Base-by-base conservation (phyloP, 805 yeast species). In the Candida piceae region DNA sequence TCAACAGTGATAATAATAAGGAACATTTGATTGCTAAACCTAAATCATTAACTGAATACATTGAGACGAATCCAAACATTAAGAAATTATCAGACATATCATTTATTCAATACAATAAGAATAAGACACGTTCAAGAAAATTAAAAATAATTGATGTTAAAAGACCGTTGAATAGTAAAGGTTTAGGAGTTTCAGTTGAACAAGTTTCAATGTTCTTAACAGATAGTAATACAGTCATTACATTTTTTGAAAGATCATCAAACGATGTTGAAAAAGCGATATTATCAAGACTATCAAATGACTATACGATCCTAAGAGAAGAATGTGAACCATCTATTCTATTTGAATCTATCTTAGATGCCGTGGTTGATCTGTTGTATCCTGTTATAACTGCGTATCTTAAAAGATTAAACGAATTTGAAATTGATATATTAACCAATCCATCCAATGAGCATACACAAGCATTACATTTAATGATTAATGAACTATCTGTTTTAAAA, bases 211-310 rank as follows among this genome's bases (percentile, higher is more conserved):
- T 76, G 32, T 77, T 70, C 41, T 40, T 77, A 13, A 57, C 69
- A 13, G 53, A 60, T 6, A 62, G 68, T 32, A 63, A 67, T 30
- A 67, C 76, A 0, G 70, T 77, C 10, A 64, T 77, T 4, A 66
- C 81, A 0, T 73, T 77, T 44, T 76, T 77, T 49, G 83, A 77
- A 48, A 69, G 73, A 41, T 66, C 76, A 4, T 78, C 77, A 5
- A 64, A 66, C 31, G 76, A 72, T 32, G 64, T 77, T 17, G 77
- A 71, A 37, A 58, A 59, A 24, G 80, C 82, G 1, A 65, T 77
- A 9, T 54, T 76, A 19, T 55, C 70, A 2, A 62, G 82, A 18
- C 58, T 77, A 23, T 50, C 64, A 26, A 55, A 72, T 1, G 64
- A 61, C 4, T 63, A 67, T 24, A 72, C 82, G 0, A 56, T 74